Base-by-base conservation (phyloP, 2,329 filamentous ascomycete species). In the Rhynchosporium secalis region DNA sequence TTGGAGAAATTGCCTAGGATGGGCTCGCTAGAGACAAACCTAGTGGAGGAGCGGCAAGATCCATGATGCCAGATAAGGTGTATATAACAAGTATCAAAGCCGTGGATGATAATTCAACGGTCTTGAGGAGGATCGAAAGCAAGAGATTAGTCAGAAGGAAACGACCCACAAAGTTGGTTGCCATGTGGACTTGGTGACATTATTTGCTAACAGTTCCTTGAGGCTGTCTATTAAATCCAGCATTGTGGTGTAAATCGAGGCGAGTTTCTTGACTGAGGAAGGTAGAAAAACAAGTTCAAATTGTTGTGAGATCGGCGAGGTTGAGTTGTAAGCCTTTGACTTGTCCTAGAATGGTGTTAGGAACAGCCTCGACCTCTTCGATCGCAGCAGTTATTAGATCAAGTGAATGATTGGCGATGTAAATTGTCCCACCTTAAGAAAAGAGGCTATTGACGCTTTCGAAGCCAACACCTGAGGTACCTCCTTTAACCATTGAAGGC, bases 211-310 rank as follows among this genome's bases (percentile, higher is more conserved):
- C 68, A 47, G 73, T 67, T 48, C 66, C 45, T 57, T 71, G 67
- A 1, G 66, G 61, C 0, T 72, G 71, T 2, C 64, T 64, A 72
- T 74, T 75, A 15, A 78, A 72, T 15, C 73, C 74, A 15, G 76
- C 76, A 62, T 76, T 76, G 63, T 76, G 76, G 0, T 80, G 70
- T 3, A 78, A 74, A 66, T 80, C 71, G 2, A 80, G 73, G 3
- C 69, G 68, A 4, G 61, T 52, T 66, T 80, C 76, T 47, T 69
- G 66, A 0, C 65, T 51, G 1, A 74, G 62, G 58, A 80, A 79
- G 4, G 66, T 61, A 1, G 74, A 62, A 0, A 70, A 76, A 1
- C 73, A 71, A 0, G 63, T 49, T 62, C 76, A 74, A 62, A 78
- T 73, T 6, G 72, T 75, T 7, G 66, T 61, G 3, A 80, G 68